Evolutionary conservation across 805 yeast species (phyloP).

Genomic region (Saccharomycopsis fibuligera): DNA sequence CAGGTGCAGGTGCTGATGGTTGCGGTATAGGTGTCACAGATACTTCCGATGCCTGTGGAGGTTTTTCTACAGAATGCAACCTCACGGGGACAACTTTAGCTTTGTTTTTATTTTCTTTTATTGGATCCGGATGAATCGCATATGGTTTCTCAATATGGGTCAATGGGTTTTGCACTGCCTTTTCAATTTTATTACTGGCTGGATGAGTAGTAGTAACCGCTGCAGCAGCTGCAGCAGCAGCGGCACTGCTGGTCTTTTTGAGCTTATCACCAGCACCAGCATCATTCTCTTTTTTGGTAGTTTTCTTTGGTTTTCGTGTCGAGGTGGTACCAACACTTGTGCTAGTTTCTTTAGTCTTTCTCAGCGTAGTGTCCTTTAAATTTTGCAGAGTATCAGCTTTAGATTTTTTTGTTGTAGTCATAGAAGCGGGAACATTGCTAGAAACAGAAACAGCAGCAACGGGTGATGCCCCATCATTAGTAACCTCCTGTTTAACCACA

Average conservation of each 20-base stretch:
- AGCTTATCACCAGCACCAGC: neutral
- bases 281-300: neutral
- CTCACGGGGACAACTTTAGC: neutral
- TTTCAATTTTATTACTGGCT: neutral
- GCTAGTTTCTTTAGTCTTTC: neutral
- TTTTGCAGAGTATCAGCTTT: too few relatives aligned
- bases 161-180: neutral
- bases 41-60: neutral
- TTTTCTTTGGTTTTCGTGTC: neutral
- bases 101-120: neutral
- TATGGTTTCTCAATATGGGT: slow-evolving; percentile 5
- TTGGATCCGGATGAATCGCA: neutral
- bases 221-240: neutral
- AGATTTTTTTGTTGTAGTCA: neutral
- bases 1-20: neutral
- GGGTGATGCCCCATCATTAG: too few relatives aligned
- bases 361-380: too few relatives aligned
- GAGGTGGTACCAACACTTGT: neutral
- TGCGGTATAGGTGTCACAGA: neutral
- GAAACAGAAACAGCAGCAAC: too few relatives aligned
- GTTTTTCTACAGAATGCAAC: neutral
- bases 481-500: too few relatives aligned
- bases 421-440: neutral
- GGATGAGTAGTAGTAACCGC: neutral
- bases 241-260: neutral